Conservation (phyloP, 305 asterid species). For the Andrographis paniculata region DNA sequence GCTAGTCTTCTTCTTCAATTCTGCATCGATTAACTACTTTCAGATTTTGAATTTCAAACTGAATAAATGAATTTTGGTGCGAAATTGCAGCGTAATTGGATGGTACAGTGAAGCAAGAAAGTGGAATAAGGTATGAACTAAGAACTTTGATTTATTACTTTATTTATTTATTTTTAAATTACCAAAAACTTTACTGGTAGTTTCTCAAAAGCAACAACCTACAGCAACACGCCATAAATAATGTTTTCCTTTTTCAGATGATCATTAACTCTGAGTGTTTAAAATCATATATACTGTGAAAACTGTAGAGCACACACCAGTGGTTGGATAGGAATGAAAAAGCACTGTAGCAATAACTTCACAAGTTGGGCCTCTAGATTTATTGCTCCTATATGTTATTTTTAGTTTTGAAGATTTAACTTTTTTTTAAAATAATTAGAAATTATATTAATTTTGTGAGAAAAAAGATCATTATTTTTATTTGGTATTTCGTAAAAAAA, state of each 20-base stretch:
- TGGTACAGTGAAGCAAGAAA: conserved; percentile 89
- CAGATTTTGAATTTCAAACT: neutral
- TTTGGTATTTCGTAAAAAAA: too few relatives aligned
- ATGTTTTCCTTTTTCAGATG: neutral
- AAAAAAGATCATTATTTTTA: too few relatives aligned
- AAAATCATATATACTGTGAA: neutral
- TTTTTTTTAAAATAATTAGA: too few relatives aligned
- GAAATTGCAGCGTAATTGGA: conserved; percentile 55
- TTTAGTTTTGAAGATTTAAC: too few relatives aligned
- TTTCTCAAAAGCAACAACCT: neutral
- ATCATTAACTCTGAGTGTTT: neutral
- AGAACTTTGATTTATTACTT: neutral
- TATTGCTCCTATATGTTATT: too few relatives aligned
- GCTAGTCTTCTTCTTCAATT: neutral
- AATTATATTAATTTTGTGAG: too few relatives aligned
- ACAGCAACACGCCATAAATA: neutral
- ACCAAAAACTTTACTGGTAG: neutral
- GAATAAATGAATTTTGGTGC: neutral
- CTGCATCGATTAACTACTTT: neutral
- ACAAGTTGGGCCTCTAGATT: too few relatives aligned
- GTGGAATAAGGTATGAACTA: conserved; percentile 72
- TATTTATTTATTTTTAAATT: neutral
- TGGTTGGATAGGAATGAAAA: too few relatives aligned
- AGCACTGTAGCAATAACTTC: too few relatives aligned
- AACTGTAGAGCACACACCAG: too few relatives aligned